These are phyloP conservation scores for Solanum hybrid DNA, from an alignment of 305 asterid species.

Conservation along the genomic window DNA sequence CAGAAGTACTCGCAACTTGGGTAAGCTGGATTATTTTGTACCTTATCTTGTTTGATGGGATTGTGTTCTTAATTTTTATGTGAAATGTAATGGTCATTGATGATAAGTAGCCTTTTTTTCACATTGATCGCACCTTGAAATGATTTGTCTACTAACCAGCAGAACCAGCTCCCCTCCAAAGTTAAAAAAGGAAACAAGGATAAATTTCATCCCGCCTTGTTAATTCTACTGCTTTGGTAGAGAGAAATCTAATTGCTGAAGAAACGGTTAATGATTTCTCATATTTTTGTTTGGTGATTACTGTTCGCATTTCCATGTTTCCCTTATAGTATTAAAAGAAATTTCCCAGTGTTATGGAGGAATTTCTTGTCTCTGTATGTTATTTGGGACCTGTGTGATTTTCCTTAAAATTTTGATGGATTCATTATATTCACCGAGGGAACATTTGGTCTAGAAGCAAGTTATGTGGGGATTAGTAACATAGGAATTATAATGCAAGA, in stretches of 20 bases:
- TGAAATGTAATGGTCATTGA: background rate
- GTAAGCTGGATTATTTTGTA: constrained; percentile 35
- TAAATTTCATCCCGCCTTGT: background rate
- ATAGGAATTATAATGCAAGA: background rate
- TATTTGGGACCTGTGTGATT: background rate
- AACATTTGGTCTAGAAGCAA: background rate
- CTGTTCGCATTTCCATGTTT: background rate
- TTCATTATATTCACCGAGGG: background rate
- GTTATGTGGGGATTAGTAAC: background rate
- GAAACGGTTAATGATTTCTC: background rate
- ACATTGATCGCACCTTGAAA: background rate
- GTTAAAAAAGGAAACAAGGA: background rate
- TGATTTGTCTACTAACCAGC: background rate
- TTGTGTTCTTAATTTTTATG: background rate
- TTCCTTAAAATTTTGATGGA: background rate
- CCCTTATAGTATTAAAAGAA: background rate
- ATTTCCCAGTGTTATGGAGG: background rate
- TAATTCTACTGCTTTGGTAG: background rate
- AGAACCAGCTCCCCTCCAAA: background rate
- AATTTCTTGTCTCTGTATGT: background rate
- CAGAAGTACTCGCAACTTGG: constrained; percentile 84
- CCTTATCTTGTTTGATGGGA: constrained; percentile 8
- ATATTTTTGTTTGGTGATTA: background rate
- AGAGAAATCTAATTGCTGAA: background rate
- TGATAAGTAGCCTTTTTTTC: background rate